Percentiles rank a stretch among this genome's conserved stretches.
These are phyloP conservation scores for Geotrichum histeridarum DNA, from an alignment of 1,139 yeast species.

Conservation along the genomic window DNA sequence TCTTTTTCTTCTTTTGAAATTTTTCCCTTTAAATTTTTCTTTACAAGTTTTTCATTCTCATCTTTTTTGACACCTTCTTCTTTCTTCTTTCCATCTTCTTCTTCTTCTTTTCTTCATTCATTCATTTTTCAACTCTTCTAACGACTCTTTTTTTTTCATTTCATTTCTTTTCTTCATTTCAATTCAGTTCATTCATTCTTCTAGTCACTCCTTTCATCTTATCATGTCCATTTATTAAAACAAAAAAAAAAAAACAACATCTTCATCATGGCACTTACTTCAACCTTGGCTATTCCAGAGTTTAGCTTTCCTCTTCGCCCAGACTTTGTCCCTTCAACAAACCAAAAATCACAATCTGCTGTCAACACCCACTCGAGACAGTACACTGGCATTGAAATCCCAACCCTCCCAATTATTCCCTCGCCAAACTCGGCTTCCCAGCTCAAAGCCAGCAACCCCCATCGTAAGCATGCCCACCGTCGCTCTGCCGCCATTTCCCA, in stretches of 20 bases:
- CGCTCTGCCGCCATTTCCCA: constrained; percentile 37
- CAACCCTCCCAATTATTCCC: constrained; percentile 4
- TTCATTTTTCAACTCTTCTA: too few relatives aligned
- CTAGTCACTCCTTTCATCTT: not conserved
- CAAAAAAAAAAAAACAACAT: not conserved
- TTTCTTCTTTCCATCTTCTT: not conserved
- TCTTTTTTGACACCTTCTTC: not conserved
- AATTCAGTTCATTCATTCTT: not conserved
- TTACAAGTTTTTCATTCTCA: not conserved
- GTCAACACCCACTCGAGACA: constrained; percentile 4
- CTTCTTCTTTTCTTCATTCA: not conserved
- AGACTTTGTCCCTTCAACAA: not conserved
- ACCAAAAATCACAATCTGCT: not conserved
- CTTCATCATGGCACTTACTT: not conserved
- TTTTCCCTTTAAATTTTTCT: too few relatives aligned
- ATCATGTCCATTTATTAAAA: not conserved
- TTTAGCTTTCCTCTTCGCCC: constrained; percentile 15
- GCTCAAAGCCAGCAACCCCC: constrained; percentile 8
- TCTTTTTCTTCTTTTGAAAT: not conserved
- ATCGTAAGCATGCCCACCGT: constrained; percentile 32
- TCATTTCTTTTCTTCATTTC: not conserved
- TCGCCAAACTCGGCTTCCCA: not conserved
- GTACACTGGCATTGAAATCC: constrained; percentile 17
- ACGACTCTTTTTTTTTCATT: not conserved
- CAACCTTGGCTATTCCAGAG: not conserved